phyloP scores from a whole-genome alignment of 2,329 filamentous ascomycete species.

The Penicillium sp. region DNA sequence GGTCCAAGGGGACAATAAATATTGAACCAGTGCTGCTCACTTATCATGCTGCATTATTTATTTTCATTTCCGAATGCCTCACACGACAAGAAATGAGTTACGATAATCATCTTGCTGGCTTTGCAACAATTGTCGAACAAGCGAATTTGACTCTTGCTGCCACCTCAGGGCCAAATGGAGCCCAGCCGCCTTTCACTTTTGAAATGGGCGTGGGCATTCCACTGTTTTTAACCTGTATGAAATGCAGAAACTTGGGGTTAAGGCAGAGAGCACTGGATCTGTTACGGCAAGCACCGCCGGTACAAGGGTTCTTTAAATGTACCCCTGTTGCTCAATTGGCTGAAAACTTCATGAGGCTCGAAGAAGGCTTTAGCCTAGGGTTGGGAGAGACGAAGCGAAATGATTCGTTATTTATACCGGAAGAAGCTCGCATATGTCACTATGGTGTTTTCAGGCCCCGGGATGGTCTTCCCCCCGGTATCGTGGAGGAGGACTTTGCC shows the following conservation, averaged over 20 bases:
- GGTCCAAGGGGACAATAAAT: neutral
- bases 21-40: constrained; percentile 14
- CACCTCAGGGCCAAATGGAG: constrained; percentile 4
- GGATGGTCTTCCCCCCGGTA: constrained; percentile 15
- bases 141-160: constrained; percentile 7
- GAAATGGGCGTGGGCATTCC: constrained; percentile 26
- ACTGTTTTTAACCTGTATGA: constrained; percentile 26
- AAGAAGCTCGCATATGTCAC: constrained; percentile 30
- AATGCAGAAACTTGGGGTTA: constrained; percentile 26
- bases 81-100: constrained; percentile 17
- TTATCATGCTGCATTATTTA: constrained; percentile 11
- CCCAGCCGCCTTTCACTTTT: constrained; percentile 26
- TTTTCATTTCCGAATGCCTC: constrained; percentile 19
- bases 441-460: constrained; percentile 25
- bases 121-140: constrained; percentile 14
- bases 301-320: constrained; percentile 32
- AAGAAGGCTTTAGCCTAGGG: constrained; percentile 13
- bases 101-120: constrained; percentile 17
- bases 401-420: constrained; percentile 11
- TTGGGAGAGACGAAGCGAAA: too few relatives aligned
- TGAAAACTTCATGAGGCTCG: constrained; percentile 21
- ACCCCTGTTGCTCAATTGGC: constrained; percentile 21
- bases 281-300: constrained; percentile 21
- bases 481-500: constrained; percentile 17
- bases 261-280: constrained; percentile 27